phyloP scores from a whole-genome alignment of 352 stramenopile species.

The Thalassiosira oceanica region DNA sequence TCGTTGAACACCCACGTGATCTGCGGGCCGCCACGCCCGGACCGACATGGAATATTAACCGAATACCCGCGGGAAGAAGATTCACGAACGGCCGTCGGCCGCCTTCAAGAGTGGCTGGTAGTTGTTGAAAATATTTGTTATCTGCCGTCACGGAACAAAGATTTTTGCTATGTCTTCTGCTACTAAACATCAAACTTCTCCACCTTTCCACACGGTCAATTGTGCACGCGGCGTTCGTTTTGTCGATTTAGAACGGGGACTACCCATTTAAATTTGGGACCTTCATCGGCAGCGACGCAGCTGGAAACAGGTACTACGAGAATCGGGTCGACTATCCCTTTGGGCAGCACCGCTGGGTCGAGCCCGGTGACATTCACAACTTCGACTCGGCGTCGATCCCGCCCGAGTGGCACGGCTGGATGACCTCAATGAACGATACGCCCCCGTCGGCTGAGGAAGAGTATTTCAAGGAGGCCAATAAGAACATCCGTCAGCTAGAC shows the following conservation, averaged over 20 bases:
- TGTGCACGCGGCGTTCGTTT: too few relatives aligned
- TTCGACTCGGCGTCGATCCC: constrained; percentile 76
- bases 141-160: too few relatives aligned
- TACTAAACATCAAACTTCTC: too few relatives aligned
- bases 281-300: constrained; percentile 75
- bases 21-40: too few relatives aligned
- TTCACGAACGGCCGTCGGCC: too few relatives aligned
- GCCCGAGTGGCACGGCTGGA: constrained; percentile 81
- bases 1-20: too few relatives aligned
- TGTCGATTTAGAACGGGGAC: constrained; percentile 84
- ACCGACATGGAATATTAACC: too few relatives aligned
- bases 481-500: constrained; percentile 43
- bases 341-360: constrained; percentile 81
- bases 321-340: constrained; percentile 79
- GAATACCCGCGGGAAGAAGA: too few relatives aligned
- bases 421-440: constrained; percentile 73
- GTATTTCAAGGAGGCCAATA: constrained; percentile 47
- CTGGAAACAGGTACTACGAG: constrained; percentile 82
- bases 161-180: too few relatives aligned
- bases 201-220: too few relatives aligned
- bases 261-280: constrained; percentile 82
- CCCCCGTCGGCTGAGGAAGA: constrained; percentile 51
- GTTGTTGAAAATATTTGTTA: too few relatives aligned
- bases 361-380: constrained; percentile 76
- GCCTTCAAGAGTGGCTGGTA: too few relatives aligned